Percentiles rank a stretch among this genome's conserved stretches.
Evolutionary conservation across 257 asterid species (phyloP).

Genomic region (Nicotiana obtusifolia): DNA sequence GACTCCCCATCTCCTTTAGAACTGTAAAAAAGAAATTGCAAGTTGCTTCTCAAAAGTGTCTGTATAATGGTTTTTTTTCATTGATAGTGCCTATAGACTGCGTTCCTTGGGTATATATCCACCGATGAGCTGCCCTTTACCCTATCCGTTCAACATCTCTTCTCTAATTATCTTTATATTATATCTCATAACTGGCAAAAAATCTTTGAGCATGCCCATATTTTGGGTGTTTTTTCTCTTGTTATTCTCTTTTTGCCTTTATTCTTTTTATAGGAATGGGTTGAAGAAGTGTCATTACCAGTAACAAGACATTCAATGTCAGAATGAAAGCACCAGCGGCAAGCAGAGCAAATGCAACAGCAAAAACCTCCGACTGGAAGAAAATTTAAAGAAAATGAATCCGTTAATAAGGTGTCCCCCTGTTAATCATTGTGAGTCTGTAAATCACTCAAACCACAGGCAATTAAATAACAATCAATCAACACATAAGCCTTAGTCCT

Average conservation of each 20-base stretch:
- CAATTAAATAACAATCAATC: neutral
- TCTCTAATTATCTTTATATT: neutral
- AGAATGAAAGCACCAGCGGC: conserved; percentile 89
- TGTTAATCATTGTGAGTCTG: neutral
- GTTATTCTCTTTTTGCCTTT: neutral
- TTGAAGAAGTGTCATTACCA: conserved; percentile 42
- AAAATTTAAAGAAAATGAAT: neutral
- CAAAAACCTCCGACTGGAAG: conserved; percentile 90
- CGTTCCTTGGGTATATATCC: neutral
- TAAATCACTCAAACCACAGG: neutral
- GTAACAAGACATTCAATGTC: conserved; percentile 85
- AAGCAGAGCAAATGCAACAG: conserved; percentile 91
- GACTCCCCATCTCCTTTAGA: neutral
- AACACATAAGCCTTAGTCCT: neutral
- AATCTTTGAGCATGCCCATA: neutral
- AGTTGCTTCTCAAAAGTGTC: neutral
- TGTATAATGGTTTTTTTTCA: neutral
- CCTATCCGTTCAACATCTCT: neutral
- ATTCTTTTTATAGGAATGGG: neutral
- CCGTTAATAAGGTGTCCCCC: neutral
- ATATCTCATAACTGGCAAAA: neutral
- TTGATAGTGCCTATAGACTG: neutral
- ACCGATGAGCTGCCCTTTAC: neutral
- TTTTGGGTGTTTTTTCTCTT: neutral
- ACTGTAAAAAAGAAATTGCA: neutral